Evolutionary conservation across 805 yeast genomes (phyloP), one percentile per base, ranked within the genome.

Genomic region (Lachancea nothofagi): DNA sequence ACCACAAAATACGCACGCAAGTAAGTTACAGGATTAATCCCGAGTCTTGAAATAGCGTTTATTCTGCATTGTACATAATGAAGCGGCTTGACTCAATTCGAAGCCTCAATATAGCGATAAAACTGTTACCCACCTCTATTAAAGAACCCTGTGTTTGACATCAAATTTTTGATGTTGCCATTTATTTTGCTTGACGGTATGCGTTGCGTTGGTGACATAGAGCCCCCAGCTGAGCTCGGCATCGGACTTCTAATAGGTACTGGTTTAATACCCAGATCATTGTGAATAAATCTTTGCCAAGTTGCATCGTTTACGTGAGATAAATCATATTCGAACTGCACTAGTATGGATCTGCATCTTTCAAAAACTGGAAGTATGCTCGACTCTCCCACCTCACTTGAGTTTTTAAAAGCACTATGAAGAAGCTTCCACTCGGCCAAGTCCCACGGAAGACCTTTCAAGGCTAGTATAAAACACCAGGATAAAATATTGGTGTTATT

Each of bases 1-100:
- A 74, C 20, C 94, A 85, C 57, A 71, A 74, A 37, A 78, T 88
- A 10, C 86, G 83, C 9, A 79, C 95, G 0, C 61, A 74, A 35
- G 96, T 88, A 2, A 66, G 69, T 38, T 69, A 69, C 42, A 67
- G 54, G 37, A 43, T 55, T 22, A 33, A 34, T 33, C n/a, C 24
- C 14, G 22, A 15, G 12, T 31, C 36, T 4, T 21, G 25, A 30
- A 28, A n/a, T n/a, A n/a, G n/a, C n/a, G n/a, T n/a, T n/a, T n/a
- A n/a, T 27, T 27, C 14, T n/a, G 35, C 25, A 32, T 24, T 25
- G 5, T 35, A 35, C 19, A 27, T 28, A 15, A 21, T 23, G 7
- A 33, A 15, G 19, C 6, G n/a, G 18, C n/a, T n/a, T n/a, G n/a
- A n/a, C n/a, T n/a, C n/a, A n/a, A n/a, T n/a, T n/a, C n/a, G n/a